Evolutionary conservation across 2,329 filamentous ascomycete species (phyloP).

Genomic region (Lecanicillium sp.): DNA sequence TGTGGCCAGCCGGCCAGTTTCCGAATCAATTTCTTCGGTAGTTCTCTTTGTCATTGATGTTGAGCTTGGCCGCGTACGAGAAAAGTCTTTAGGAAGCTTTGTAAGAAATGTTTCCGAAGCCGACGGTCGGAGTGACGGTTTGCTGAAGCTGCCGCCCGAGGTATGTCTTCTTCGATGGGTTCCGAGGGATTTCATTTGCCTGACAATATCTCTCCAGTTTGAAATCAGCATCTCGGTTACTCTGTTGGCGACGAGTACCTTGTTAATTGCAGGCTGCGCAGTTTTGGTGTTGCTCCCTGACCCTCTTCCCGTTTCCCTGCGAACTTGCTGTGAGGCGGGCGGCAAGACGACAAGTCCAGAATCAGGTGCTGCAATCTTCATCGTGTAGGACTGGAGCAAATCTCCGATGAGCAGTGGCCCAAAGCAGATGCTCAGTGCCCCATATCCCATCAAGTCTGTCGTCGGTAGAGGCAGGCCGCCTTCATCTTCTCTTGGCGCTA

Average conservation of each 20-base stretch:
- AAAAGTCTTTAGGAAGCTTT: conserved; percentile 30
- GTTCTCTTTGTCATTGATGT: conserved; percentile 18
- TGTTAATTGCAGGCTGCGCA: conserved; percentile 38
- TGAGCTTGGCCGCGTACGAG: neutral
- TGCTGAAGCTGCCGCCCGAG: conserved; percentile 15
- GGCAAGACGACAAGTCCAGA: conserved; percentile 28
- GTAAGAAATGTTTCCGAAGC: conserved; percentile 35
- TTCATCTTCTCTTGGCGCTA: conserved; percentile 44
- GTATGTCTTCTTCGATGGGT: conserved; percentile 21
- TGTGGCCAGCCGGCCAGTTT: conserved; percentile 4
- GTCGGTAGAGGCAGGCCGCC: conserved; percentile 47
- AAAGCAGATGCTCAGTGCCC: conserved; percentile 57
- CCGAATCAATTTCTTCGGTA: conserved; percentile 15
- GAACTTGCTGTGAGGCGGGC: conserved; percentile 4
- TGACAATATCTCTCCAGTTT: conserved; percentile 59
- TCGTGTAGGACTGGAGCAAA: conserved; percentile 45
- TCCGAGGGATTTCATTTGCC: conserved; percentile 48
- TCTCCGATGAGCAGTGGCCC: conserved; percentile 58
- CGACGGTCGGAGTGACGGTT: conserved; percentile 30
- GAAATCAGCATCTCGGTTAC: conserved; percentile 61
- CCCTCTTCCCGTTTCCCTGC: neutral
- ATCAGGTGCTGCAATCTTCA: conserved; percentile 37
- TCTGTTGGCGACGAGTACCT: conserved; percentile 50
- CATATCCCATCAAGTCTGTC: conserved; percentile 58
- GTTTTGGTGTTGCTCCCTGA: neutral